Conservation (phyloP, 2,329 filamentous ascomycete species). For the Botryotinia globosa region DNA sequence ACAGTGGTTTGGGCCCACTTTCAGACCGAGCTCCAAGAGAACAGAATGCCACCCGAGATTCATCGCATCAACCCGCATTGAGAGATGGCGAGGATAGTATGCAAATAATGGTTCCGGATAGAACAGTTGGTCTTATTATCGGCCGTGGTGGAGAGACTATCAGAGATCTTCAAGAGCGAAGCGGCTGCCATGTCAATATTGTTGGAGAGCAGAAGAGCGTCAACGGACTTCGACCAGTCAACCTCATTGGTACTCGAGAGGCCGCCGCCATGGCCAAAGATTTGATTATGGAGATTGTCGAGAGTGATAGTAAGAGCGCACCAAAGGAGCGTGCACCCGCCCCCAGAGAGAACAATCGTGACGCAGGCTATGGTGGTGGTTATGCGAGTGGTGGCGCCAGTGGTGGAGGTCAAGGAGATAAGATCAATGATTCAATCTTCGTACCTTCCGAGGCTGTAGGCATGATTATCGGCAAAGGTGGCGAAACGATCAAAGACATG, state of each 20-base stretch:
- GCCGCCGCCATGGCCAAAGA: constrained; percentile 78
- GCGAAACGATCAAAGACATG: constrained; percentile 93
- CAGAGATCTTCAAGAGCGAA: constrained; percentile 84
- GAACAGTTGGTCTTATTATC: constrained; percentile 89
- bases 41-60: constrained; percentile 31
- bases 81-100: constrained; percentile 81
- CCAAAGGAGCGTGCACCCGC: constrained; percentile 38
- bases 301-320: constrained; percentile 70
- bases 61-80: constrained; percentile 48
- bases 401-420: constrained; percentile 51
- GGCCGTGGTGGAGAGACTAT: constrained; percentile 93
- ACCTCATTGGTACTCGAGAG: constrained; percentile 76
- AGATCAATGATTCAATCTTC: constrained; percentile 77
- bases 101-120: constrained; percentile 93
- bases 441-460: constrained; percentile 90
- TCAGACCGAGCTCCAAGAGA: constrained; percentile 41
- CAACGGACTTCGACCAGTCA: constrained; percentile 84
- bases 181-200: constrained; percentile 94
- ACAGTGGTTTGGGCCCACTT: constrained; percentile 61
- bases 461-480: constrained; percentile 95
- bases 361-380: constrained; percentile 43
- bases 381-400: constrained; percentile 43
- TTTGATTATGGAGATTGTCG: constrained; percentile 88
- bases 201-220: constrained; percentile 90
- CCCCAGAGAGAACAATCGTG: constrained; percentile 47